Conservation (phyloP, 331 rosid genomes). For the Quercus phellos region DNA sequence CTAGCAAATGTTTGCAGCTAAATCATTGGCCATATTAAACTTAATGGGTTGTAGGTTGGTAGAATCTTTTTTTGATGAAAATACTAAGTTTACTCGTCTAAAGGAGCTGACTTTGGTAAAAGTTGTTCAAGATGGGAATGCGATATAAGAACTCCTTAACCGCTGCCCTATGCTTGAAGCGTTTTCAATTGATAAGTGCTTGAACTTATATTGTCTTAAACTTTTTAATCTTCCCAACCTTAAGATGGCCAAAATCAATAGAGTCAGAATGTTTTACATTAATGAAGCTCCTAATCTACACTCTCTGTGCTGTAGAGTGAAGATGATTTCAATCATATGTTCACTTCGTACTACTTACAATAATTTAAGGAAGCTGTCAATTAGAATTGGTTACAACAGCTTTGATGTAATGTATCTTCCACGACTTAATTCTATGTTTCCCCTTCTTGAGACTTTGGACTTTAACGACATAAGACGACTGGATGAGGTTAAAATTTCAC, state of each 20-base stretch:
- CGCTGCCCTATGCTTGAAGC: not conserved
- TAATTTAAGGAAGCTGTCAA: not conserved
- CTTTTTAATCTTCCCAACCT: not conserved
- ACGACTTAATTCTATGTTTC: not conserved
- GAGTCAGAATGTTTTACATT: no score
- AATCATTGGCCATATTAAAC: not conserved
- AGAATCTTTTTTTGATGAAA: no score
- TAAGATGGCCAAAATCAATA: not conserved
- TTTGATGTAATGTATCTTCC: not conserved
- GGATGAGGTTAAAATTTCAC: no score
- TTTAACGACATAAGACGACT: no score
- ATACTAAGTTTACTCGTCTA: not conserved
- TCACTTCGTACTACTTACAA: no score
- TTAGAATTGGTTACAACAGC: not conserved
- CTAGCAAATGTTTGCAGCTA: not conserved
- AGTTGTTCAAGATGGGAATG: not conserved
- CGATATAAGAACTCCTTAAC: not conserved
- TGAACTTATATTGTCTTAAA: not conserved
- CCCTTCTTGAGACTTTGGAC: not conserved
- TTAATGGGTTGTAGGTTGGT: not conserved
- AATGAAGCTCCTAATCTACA: not conserved
- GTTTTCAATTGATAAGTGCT: not conserved
- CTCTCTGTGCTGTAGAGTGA: not conserved
- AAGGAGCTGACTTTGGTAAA: not conserved
- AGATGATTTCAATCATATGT: no score